Base-by-base conservation (phyloP, 805 yeast species). In the Kurtzmaniella cleridarum region DNA sequence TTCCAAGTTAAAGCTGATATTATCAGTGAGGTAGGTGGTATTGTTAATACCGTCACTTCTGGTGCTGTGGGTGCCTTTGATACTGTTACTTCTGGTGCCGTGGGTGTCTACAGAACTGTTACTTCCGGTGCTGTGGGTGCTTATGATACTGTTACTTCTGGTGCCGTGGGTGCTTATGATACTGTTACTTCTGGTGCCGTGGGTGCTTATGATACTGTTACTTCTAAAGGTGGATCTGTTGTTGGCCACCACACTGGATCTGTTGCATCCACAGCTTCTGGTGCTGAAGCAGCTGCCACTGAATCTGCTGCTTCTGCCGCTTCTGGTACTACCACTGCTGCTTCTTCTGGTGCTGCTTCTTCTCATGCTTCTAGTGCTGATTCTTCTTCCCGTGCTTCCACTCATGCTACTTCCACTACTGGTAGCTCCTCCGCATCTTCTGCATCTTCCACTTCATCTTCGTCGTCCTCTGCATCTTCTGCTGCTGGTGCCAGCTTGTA, bases 1-100 rank as follows among this genome's bases (percentile, higher is more conserved):
- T 57, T 41, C 51, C 63, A 60, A 34, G 59, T 57, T 33, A 30
- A 43, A 20, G 46, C 47, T 7, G 35, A 42, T 15, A 49, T 44
- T 34, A 52, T 43, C 7, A 29, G 40, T 17, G 36, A 33, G 6
- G 38, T 36, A 28, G 41, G 41, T 33, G 44, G 41, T 34, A 35
- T 14, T 15, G n/a, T 36, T 23, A 36, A 27, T 17, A 43, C 40
- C 14, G 38, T 30, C 24, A 35, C 47, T 28, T 34, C 43, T 28
- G 48, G 38, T 27, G 34, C 43, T 17, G 47, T 41, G 39, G 47
- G 43, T 34, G 45, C 49, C 27, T 27, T 43, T 16, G 37, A 38
- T 20, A 38, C 41, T 35, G 48, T 43, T 32, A 36, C 41, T 33
- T 13, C 36, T 16, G 46, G 33, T 15, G 28, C 38, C 26, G 38